These are phyloP conservation scores for Spizellomyces sp. DNA, from an alignment of 192 early-diverging fungal species.

Conservation along the genomic window DNA sequence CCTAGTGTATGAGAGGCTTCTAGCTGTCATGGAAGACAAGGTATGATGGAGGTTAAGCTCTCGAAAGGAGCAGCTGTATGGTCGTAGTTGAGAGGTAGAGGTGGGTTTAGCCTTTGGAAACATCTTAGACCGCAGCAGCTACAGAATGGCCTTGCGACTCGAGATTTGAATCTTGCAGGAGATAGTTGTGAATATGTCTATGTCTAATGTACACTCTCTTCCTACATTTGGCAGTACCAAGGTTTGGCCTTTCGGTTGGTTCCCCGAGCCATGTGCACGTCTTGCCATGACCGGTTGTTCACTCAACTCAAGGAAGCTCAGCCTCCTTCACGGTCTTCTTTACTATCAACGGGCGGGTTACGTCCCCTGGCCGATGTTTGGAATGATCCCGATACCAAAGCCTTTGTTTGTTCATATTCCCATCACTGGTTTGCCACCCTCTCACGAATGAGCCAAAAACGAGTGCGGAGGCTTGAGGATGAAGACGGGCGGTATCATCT, in stretches of 20 bases:
- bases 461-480: not conserved
- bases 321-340: not conserved
- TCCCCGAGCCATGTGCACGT: constrained; percentile 2
- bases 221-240: not conserved
- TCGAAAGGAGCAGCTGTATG: too few species aligned
- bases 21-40: constrained; percentile 1
- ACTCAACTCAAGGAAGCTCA: not conserved
- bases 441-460: not conserved
- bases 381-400: not conserved
- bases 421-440: not conserved
- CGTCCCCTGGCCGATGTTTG: constrained; percentile 6
- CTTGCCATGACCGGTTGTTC: not conserved
- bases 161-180: too few species aligned
- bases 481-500: not conserved
- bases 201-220: too few species aligned
- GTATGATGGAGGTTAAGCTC: not conserved
- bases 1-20: not conserved
- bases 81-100: too few species aligned
- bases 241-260: constrained; percentile 1
- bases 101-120: too few species aligned
- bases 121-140: too few species aligned
- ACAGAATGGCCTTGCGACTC: too few species aligned
- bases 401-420: not conserved
- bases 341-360: not conserved
- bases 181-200: too few species aligned